Conservation (phyloP, 1,284 basidiomycete species). For the Cerrena zonata region DNA sequence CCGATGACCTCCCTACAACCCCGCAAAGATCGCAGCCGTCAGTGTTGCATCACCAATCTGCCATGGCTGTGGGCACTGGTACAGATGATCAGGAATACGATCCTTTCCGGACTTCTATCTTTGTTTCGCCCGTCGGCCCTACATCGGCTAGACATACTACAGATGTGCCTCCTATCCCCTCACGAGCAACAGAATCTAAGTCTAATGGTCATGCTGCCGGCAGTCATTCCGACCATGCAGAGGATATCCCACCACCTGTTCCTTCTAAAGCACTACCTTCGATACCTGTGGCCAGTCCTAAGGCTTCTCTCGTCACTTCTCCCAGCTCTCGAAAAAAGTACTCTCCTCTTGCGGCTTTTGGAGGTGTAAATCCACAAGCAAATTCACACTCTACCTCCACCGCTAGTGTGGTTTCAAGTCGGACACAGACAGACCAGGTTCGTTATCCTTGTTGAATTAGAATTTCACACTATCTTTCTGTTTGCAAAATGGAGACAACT, state of each 20-base stretch:
- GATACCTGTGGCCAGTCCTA: neutral
- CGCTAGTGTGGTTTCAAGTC: slow-evolving; percentile 7
- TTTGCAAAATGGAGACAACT: too few relatives aligned
- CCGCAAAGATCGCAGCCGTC: neutral
- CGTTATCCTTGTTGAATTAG: neutral
- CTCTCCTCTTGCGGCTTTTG: slow-evolving; percentile 17
- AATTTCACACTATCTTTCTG: slow-evolving; percentile 2
- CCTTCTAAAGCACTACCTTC: neutral
- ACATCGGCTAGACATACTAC: too few relatives aligned
- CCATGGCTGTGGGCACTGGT: neutral
- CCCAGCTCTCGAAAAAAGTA: slow-evolving; percentile 18
- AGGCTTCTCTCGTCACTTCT: neutral
- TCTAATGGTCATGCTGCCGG: too few relatives aligned
- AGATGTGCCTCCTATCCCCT: too few relatives aligned
- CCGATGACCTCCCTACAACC: neutral
- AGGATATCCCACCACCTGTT: neutral
- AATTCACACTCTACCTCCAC: slow-evolving; percentile 1
- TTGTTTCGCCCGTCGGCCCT: too few relatives aligned
- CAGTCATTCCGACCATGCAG: too few relatives aligned
- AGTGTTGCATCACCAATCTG: neutral
- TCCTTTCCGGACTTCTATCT: neutral
- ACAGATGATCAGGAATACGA: neutral
- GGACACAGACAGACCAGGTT: slow-evolving; percentile 11
- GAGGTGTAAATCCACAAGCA: slow-evolving; percentile 8
- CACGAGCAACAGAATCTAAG: too few relatives aligned